Evolutionary conservation across 495 filamentous ascomycete species (phyloP).

Genomic region (Annulohypoxylon nitens): DNA sequence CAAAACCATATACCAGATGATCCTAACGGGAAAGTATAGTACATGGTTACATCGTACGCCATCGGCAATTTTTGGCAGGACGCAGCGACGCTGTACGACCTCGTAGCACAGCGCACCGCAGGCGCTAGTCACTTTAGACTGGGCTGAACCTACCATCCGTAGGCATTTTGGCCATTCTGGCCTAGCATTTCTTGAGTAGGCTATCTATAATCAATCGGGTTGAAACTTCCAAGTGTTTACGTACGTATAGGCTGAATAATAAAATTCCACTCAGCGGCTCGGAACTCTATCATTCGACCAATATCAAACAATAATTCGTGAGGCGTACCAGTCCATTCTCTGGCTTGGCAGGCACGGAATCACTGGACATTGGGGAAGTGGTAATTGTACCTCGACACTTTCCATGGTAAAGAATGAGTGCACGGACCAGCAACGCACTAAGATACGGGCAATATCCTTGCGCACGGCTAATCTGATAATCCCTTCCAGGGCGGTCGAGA

Average conservation of each 20-base stretch:
- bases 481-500: constrained; percentile 48
- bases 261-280: constrained; percentile 6
- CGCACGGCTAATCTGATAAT: constrained; percentile 43
- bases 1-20: constrained; percentile 19
- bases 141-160: constrained; percentile 11
- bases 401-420: constrained; percentile 8
- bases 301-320: neutral
- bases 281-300: neutral
- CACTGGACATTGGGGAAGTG: neutral
- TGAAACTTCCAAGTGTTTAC: neutral
- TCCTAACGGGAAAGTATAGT: constrained; percentile 8
- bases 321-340: constrained; percentile 5
- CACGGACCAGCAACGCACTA: constrained; percentile 20
- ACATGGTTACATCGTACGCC: constrained; percentile 18
- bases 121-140: constrained; percentile 16
- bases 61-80: constrained; percentile 42
- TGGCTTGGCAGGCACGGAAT: neutral
- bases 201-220: constrained; percentile 1
- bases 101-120: constrained; percentile 43
- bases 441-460: constrained; percentile 14
- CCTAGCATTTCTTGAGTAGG: constrained; percentile 12
- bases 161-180: neutral
- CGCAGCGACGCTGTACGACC: constrained; percentile 41
- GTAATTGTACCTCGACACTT: neutral
- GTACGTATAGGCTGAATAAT: neutral